Percentiles rank a stretch among this genome's conserved stretches.
Conservation (phyloP, 177 flowering plant species). For the Vitis hybrid region DNA sequence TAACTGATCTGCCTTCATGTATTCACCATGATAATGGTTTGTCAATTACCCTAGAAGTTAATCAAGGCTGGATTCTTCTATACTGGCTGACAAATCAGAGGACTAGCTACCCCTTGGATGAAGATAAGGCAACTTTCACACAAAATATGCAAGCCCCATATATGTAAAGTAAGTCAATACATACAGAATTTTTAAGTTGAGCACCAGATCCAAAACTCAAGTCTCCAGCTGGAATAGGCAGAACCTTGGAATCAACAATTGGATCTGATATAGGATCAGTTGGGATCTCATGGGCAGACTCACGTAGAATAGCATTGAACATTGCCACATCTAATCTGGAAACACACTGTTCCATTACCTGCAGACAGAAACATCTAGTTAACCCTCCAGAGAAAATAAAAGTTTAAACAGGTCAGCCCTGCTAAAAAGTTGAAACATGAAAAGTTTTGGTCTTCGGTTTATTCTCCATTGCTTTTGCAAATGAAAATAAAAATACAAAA, state of each 20-base stretch:
- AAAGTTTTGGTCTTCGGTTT: not conserved
- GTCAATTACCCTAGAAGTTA: not conserved
- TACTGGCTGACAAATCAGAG: too few relatives aligned
- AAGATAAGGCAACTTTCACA: not conserved
- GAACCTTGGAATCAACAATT: slow-evolving; percentile 80
- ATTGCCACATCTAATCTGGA: slow-evolving; percentile 94
- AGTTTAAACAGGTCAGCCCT: not conserved
- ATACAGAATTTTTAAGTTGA: slow-evolving; percentile 92
- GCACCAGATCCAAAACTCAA: slow-evolving; percentile 99
- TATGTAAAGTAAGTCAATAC: slow-evolving; percentile 18
- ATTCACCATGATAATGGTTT: too few relatives aligned
- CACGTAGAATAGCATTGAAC: slow-evolving; percentile 98
- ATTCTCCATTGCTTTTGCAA: not conserved
- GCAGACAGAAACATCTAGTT: slow-evolving; percentile 9
- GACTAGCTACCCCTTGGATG: too few relatives aligned
- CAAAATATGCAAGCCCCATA: not conserved
- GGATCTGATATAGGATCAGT: slow-evolving; percentile 99
- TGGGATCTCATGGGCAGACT: slow-evolving; percentile 92
- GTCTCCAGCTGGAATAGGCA: slow-evolving; percentile 98
- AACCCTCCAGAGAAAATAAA: not conserved
- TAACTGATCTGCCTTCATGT: not conserved
- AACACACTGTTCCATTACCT: slow-evolving; percentile 95
- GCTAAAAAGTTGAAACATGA: not conserved
- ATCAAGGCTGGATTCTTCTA: not conserved
- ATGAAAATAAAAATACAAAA: not conserved